Base-by-base conservation (phyloP, 2,329 filamentous ascomycete genomes). In the Epichloe sp. region DNA sequence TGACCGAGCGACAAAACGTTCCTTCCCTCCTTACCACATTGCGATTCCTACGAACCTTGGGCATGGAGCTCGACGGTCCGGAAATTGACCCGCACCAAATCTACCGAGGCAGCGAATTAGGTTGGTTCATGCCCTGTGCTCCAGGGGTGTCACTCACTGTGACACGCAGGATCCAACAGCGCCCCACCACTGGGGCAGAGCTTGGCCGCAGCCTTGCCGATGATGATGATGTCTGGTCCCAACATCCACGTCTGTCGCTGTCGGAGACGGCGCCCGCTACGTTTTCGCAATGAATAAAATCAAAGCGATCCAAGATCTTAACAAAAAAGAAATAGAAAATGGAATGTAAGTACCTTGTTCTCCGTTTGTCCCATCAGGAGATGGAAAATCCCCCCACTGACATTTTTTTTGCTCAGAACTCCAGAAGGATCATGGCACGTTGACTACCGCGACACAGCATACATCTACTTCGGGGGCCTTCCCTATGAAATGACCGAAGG, bases 361-460 rank as follows among this genome's bases (percentile, higher is more conserved):
- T 6, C 15, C 15, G 12, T 2, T 6, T 12, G 42, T 21, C 48
- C 14, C 21, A 44, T 43, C 42, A 52, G 35, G 47, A 31, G 37
- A 43, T 19, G 17, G 8, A 45, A 35, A 11, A 37, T 36, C 51
- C 47, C 38, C 56, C 42, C 47, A 52, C 65, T 65, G 57, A 67
- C 55, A 40, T 47, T 23, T 23, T 23, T 23, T 43, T 23, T 43
- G 41, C 48, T 41, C 60, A 90, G 88, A 59, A 77, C 84, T 2
- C 84, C 90, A 42, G 83, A 89, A 69, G 91, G 85, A 56, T 96
- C 91, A 52, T 97, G 91, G 91, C 91, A 97, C 66, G 84, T 85
- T 66, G 94, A 98, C 73, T 98, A 97, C 71, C 87, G 88, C 70
- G 93, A 95, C 71, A 97, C 93, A 2, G 94, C 93, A 53, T 98